A percentile compares a stretch with the other conserved stretches of the same genome.
Evolutionary conservation across 2,329 filamentous ascomycete species (phyloP).

Genomic region (Venturia aucupariae): DNA sequence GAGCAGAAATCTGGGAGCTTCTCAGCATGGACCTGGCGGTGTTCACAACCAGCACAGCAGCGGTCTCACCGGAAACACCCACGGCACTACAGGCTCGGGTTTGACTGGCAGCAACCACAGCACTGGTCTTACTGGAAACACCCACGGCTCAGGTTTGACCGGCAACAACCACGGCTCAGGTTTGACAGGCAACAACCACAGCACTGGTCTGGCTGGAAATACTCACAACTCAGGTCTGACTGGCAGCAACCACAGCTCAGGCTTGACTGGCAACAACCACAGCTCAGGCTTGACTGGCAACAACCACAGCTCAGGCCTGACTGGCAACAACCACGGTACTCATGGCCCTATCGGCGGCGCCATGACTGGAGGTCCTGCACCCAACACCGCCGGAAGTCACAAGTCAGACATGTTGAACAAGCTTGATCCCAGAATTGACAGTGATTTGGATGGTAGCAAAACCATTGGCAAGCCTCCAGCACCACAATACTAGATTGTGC

Average conservation of each 20-base stretch:
- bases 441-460: conserved; percentile 26
- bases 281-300: not conserved
- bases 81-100: conserved; percentile 14
- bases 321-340: conserved; percentile 3
- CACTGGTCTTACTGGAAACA: conserved; percentile 16
- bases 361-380: conserved; percentile 20
- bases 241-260: not conserved
- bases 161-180: conserved; percentile 17
- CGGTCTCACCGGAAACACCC: conserved; percentile 15
- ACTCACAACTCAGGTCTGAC: not conserved
- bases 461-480: conserved; percentile 18
- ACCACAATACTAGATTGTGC: not conserved
- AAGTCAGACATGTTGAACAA: conserved; percentile 27
- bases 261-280: conserved; percentile 17
- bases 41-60: conserved; percentile 2
- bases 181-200: not conserved
- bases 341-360: not conserved
- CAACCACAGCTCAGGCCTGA: conserved; percentile 19
- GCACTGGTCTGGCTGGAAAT: conserved; percentile 17
- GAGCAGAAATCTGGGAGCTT: conserved; percentile 3
- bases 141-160: conserved; percentile 25
- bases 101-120: conserved; percentile 18
- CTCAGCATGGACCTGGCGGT: conserved; percentile 8
- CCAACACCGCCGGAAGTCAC: conserved; percentile 29
- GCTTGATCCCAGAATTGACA: conserved; percentile 29